Base-by-base conservation (phyloP, 2,329 filamentous ascomycete species). In the Alternaria sp. region DNA sequence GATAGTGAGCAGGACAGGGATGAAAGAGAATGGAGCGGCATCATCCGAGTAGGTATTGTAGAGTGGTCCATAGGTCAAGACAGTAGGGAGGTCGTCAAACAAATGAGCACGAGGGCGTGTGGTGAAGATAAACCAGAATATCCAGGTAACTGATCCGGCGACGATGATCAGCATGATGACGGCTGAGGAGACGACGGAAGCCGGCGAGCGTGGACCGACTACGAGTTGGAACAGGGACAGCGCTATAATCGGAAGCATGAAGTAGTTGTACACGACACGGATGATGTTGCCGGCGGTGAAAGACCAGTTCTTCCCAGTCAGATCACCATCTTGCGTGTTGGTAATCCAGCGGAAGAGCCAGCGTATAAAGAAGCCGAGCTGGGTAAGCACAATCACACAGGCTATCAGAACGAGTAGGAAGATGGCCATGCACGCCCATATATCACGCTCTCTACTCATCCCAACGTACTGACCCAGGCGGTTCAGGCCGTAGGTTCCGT, bases 41-140 rank as follows among this genome's bases (percentile, higher is more conserved):
- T 95, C 92, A 78, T 99, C 96, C 23, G 92, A 96, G 79, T 97
- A 98, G 0, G 96, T 99, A 81, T 99, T 99, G 76, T 99, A 99
- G 8, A 99, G 84, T 6, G 96, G 93, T 0, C 96, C 96, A 72
- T 97, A 98, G 1, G 93, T 86, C 3, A 99, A 85, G 9, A 98
- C 89, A 0, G 93, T 97, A 7, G 93, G 89, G 52, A 99, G 85
- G 74, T 98, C 93, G 80, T 99, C 96, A 77, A 97, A 99, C 10
- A 99, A 85, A 69, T 93, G 91, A 2, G 93, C 91, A 64, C 93
- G 90, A 6, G 94, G 94, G 67, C 91, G 90, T 1, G 93, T 96
- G 23, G 85, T 88, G 60, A 91, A 89, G 72, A 98, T 95, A 54
- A 97, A 85, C 74, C 88, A 89, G 51, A 97, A 87, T 25, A 97